Conservation (phyloP, 192 early-diverging fungal genomes). For the Coemansia sp. region DNA sequence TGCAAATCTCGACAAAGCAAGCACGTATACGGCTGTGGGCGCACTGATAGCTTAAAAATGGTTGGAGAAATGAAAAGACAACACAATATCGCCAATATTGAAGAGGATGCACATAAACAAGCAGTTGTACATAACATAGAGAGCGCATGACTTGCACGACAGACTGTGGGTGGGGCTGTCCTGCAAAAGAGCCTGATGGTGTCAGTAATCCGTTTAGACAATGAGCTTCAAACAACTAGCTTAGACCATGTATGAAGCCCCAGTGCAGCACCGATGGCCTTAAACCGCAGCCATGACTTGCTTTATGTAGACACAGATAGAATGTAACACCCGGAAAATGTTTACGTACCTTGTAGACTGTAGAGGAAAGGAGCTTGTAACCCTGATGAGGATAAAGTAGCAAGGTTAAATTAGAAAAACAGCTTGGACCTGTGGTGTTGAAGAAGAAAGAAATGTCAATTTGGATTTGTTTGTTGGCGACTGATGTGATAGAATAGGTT, state of each 20-base stretch:
- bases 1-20: background rate
- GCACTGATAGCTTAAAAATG: background rate
- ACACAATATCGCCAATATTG: background rate
- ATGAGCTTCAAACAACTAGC: background rate
- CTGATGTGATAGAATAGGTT: background rate
- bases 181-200: background rate
- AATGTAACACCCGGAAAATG: no score
- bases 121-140: background rate
- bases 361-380: no score
- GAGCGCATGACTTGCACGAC: background rate
- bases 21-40: background rate
- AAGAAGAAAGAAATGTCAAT: background rate
- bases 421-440: no score
- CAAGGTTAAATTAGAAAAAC: no score
- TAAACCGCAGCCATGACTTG: no score
- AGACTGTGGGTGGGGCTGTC: background rate
- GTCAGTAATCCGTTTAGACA: background rate
- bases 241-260: background rate
- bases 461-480: background rate
- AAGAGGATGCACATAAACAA: no score
- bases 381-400: no score
- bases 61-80: background rate
- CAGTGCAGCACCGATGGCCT: no score
- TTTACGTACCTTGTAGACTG: no score
- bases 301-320: background rate